A percentile compares a stretch with the other conserved stretches of the same genome.
Evolutionary conservation across 108 stramenopile species (phyloP).

Genomic region (Cylindrotheca fusiformis): DNA sequence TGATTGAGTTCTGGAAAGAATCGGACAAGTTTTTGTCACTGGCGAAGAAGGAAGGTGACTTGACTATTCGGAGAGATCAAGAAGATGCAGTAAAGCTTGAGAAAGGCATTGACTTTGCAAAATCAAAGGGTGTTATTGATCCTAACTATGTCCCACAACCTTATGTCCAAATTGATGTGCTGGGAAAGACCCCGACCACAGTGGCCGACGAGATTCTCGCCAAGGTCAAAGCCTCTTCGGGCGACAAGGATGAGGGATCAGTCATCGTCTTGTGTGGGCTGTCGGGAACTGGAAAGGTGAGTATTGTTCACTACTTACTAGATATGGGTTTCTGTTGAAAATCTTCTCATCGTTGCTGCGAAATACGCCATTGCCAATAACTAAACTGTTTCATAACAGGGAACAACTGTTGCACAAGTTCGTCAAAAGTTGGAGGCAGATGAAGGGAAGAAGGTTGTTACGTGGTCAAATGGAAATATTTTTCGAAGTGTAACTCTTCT

Average conservation of each 20-base stretch:
- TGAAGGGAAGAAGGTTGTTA: constrained; percentile 59
- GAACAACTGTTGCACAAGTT: constrained; percentile 77
- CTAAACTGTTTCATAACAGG: no score
- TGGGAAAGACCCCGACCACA: constrained; percentile 75
- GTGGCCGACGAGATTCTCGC: constrained; percentile 71
- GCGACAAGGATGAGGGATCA: constrained; percentile 31
- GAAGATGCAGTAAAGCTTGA: constrained; percentile 77
- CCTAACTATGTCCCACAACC: constrained; percentile 70
- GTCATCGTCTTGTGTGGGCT: constrained; percentile 84
- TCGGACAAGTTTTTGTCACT: constrained; percentile 40
- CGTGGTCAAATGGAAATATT: constrained; percentile 90
- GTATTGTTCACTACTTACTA: no score
- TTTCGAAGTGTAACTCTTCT: constrained; percentile 83
- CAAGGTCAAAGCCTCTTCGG: constrained; percentile 21
- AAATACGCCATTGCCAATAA: no score
- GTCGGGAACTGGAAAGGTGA: constrained; percentile 75
- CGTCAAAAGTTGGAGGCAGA: constrained; percentile 54
- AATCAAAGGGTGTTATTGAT: constrained; percentile 83
- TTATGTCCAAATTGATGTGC: constrained; percentile 74
- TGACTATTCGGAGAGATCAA: constrained; percentile 64
- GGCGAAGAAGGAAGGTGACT: constrained; percentile 50
- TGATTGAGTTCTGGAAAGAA: constrained; percentile 54
- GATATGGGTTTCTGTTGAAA: no score
- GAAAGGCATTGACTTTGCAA: constrained; percentile 76
- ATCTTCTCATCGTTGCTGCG: no score